Evolutionary conservation across 768 basidiomycete species (phyloP).

Genomic region (Tremella fuciformis): DNA sequence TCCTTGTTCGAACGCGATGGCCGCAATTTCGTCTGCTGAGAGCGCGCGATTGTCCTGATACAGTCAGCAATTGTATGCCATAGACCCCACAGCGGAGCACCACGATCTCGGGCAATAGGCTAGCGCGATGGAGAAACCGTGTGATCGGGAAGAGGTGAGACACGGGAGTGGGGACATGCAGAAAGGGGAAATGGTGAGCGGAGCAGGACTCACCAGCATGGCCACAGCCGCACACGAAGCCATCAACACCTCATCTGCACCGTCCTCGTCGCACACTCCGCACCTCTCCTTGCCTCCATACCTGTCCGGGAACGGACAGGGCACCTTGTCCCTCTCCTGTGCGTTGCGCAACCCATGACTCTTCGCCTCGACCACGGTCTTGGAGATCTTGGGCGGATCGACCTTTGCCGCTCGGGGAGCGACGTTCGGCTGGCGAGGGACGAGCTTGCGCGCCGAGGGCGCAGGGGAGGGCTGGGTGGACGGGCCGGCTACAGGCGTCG

Average conservation of each 20-base stretch:
- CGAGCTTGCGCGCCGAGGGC: no score
- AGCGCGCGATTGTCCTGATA: constrained; percentile 41
- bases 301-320: constrained; percentile 39
- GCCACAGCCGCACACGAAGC: constrained; percentile 35
- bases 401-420: neutral
- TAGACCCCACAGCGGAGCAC: no score
- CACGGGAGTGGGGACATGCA: constrained; percentile 6
- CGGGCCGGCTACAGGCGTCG: no score
- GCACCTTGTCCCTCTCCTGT: constrained; percentile 28
- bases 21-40: constrained; percentile 41
- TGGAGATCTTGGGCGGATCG: constrained; percentile 6
- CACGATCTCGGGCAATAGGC: no score
- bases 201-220: constrained; percentile 24
- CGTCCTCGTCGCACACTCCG: constrained; percentile 41
- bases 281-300: constrained; percentile 43
- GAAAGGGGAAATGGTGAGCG: neutral
- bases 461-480: no score
- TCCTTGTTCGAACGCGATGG: constrained; percentile 31
- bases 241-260: constrained; percentile 44
- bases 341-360: constrained; percentile 39
- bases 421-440: neutral
- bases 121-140: no score
- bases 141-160: no score
- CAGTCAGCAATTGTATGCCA: neutral
- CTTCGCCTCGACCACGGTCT: constrained; percentile 22